Conservation (phyloP, 2,329 filamentous ascomycete species). For the Hypoxylon sp. region DNA sequence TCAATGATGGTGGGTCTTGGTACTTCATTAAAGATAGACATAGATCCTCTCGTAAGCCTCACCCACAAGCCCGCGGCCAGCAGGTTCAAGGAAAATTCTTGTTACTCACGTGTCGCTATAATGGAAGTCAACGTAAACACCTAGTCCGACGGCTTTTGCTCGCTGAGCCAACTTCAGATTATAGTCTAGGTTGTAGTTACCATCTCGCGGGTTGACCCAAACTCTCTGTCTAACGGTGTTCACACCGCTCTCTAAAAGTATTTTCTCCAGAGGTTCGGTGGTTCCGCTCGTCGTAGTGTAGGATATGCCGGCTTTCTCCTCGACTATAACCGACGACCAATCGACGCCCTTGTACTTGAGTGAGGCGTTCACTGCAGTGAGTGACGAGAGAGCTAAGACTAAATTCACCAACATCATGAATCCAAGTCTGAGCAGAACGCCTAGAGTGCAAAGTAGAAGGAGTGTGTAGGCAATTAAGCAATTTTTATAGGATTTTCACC, state of each 20-base stretch:
- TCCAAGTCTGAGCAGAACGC: background rate
- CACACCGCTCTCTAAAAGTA: conserved; percentile 72
- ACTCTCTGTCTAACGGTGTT: conserved; percentile 80
- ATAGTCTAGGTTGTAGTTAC: conserved; percentile 78
- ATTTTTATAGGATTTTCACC: conserved; percentile 5
- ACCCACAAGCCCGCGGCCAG: background rate
- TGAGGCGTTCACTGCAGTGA: conserved; percentile 56
- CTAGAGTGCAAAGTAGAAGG: background rate
- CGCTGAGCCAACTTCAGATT: conserved; percentile 77
- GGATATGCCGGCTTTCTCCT: conserved; percentile 72
- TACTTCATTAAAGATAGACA: background rate
- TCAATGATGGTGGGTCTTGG: conserved; percentile 11
- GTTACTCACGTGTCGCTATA: conserved; percentile 69
- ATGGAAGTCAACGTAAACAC: conserved; percentile 74
- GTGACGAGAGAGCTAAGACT: conserved; percentile 42
- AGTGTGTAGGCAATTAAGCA: conserved; percentile 1
- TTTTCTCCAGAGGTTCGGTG: conserved; percentile 71
- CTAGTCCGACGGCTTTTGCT: conserved; percentile 73
- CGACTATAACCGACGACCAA: conserved; percentile 76
- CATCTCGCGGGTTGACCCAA: conserved; percentile 77
- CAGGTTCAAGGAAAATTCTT: background rate
- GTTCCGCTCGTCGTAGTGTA: conserved; percentile 72
- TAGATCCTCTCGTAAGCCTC: background rate
- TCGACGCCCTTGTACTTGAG: conserved; percentile 77
- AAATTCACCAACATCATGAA: conserved; percentile 45